Base-by-base conservation (phyloP, 257 asterid species). In the Nyctanthes arbortristis region DNA sequence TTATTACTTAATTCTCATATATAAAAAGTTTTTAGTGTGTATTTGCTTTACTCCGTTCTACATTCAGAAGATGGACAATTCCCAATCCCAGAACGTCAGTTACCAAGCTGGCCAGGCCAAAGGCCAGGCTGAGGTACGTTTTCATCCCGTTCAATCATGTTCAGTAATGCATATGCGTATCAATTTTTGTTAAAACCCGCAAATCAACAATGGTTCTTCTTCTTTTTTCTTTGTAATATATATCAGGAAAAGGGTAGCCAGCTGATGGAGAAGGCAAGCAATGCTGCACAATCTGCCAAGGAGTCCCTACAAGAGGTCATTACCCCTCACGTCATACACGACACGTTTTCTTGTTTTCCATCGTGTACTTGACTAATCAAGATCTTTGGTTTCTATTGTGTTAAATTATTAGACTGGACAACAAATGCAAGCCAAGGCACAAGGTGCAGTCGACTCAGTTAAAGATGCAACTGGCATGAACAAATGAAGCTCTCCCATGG, bases 101-200 rank as follows among this genome's bases (percentile, higher is more conserved):
- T 79, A 76, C 88, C 80, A 84, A 71, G 87, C 90, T 58, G 93
- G 90, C 70, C 82, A 84, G 74, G 74, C 88, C 74, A 78, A 80
- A 74, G 90, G 85, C 70, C 87, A 82, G 68, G 78, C 88, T 31
- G 76, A 82, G 86, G 92, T 84, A 32, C 6, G 22, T 18, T 24
- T 8, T 14, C 1, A 2, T 47, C n/a, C 12, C 18, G 27, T 47
- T n/a, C 25, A 18, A 3, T 45, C 56, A 0, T 3, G 0, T 43
- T 43, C 20, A 16, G 10, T 39, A 39, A 39, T 39, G 14, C 3
- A 4, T 39, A 11, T 3, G 13, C 2, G 12, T 35, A 33, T 36
- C 18, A 0, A 30, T 8, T 45, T 31, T 45, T 39, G 45, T 24
- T n/a, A 7, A 60, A 60, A 60, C n/a, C 43, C 0, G 33, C 27